These are phyloP conservation scores for Cercospora zeina DNA, from an alignment of 2,329 filamentous ascomycete species.

Conservation along the genomic window DNA sequence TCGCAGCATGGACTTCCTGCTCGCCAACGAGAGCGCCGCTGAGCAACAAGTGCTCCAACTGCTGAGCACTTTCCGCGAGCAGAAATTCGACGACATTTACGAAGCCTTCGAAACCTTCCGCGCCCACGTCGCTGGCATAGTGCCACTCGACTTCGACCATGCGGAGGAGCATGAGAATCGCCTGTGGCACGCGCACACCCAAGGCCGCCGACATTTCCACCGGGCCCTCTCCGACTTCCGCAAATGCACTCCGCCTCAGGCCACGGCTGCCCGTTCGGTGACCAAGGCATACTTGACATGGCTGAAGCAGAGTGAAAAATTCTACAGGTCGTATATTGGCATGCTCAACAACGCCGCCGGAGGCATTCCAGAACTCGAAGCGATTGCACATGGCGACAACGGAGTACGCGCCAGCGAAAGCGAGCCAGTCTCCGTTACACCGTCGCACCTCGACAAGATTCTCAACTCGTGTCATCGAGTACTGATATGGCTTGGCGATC, in stretches of 20 bases:
- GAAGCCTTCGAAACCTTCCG: constrained; percentile 55
- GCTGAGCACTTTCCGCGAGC: constrained; percentile 30
- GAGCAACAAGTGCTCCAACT: constrained; percentile 35
- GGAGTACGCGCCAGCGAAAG: constrained; percentile 33
- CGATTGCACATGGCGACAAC: constrained; percentile 50
- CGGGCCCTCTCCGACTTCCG: constrained; percentile 60
- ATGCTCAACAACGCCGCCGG: constrained; percentile 64
- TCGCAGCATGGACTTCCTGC: constrained; percentile 39
- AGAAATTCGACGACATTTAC: constrained; percentile 31
- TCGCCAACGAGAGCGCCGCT: constrained; percentile 35
- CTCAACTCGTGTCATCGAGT: constrained; percentile 76
- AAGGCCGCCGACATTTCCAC: constrained; percentile 76
- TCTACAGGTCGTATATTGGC: constrained; percentile 84
- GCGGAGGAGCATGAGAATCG: constrained; percentile 65
- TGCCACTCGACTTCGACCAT: constrained; percentile 71
- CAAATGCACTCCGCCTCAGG: constrained; percentile 53
- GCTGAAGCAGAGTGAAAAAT: constrained; percentile 81
- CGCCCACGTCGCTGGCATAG: constrained; percentile 67
- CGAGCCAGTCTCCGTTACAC: constrained; percentile 24
- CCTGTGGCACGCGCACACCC: constrained; percentile 77
- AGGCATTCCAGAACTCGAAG: constrained; percentile 59
- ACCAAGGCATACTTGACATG: constrained; percentile 81
- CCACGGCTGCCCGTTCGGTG: constrained; percentile 70
- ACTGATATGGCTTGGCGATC: constrained; percentile 82
- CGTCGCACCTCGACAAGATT: constrained; percentile 59